Evolutionary conservation across 805 yeast species (phyloP).

Genomic region (Saccharomycopsis fermentans): DNA sequence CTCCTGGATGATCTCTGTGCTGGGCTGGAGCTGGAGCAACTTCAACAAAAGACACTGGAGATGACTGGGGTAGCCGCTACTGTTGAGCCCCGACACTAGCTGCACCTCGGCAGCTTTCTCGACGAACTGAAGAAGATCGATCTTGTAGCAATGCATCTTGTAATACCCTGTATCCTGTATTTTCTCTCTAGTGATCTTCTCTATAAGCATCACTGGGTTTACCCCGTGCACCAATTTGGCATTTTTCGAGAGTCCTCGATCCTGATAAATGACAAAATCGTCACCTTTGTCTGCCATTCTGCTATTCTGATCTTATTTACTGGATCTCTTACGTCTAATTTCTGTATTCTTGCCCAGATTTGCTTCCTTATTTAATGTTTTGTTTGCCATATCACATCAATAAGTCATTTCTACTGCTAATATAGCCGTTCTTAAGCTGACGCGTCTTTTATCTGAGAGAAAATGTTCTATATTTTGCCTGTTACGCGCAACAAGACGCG

Average conservation of each 20-base stretch:
- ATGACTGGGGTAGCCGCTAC: conserved; percentile 48
- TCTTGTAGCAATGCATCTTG: conserved; percentile 44
- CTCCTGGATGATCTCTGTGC: conserved; percentile 42
- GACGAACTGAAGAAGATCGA: conserved; percentile 25
- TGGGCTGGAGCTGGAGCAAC: conserved; percentile 67
- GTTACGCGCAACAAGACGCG: not conserved
- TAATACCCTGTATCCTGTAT: conserved; percentile 48
- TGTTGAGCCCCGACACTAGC: conserved; percentile 50
- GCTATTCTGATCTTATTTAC: too few species aligned
- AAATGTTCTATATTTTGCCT: not conserved
- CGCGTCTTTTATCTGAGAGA: not conserved
- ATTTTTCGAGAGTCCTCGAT: conserved; percentile 28
- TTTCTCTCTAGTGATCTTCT: conserved; percentile 47
- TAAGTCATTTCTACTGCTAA: not conserved
- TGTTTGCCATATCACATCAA: too few species aligned
- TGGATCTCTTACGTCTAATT: too few species aligned
- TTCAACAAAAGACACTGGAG: conserved; percentile 72
- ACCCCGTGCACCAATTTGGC: conserved; percentile 30
- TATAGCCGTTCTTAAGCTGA: not conserved
- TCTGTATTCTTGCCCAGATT: too few species aligned
- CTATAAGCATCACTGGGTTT: conserved; percentile 42
- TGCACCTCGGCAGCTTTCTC: conserved; percentile 37
- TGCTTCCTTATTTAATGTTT: too few species aligned
- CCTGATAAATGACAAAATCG: conserved; percentile 19
- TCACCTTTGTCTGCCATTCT: not conserved